Evolutionary conservation across 345 rosid species (phyloP).

Genomic region (Stellera chamaejasme): DNA sequence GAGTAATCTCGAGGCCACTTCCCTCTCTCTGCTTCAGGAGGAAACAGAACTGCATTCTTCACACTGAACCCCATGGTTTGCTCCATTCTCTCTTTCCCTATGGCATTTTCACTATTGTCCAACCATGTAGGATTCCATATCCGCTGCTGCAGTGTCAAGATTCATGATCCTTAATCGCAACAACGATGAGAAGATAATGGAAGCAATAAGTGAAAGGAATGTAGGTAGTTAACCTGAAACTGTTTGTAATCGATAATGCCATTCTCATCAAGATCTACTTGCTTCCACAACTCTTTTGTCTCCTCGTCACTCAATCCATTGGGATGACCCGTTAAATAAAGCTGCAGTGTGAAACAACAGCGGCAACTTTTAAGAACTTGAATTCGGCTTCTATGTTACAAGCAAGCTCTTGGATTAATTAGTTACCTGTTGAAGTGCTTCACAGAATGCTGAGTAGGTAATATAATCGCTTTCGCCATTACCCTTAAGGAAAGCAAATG

Average conservation of each 20-base stretch:
- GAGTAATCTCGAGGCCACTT: conserved; percentile 69
- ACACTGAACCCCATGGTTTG: conserved; percentile 64
- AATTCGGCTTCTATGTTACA: neutral
- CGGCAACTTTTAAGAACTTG: neutral
- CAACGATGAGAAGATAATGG: too few species aligned
- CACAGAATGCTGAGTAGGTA: conserved; percentile 62
- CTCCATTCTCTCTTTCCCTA: conserved; percentile 24
- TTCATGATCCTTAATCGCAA: too few species aligned
- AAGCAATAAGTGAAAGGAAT: too few species aligned
- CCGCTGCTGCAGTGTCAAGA: conserved; percentile 47
- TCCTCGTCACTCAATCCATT: conserved; percentile 73
- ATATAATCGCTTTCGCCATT: conserved; percentile 48
- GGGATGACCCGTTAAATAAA: conserved; percentile 59
- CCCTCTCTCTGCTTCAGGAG: conserved; percentile 73
- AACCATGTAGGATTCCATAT: conserved; percentile 65
- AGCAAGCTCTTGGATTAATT: neutral
- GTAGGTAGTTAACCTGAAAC: conserved; percentile 52
- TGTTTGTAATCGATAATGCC: conserved; percentile 65
- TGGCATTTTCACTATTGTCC: conserved; percentile 35
- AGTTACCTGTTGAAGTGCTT: conserved; percentile 74
- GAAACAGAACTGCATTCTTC: conserved; percentile 66
- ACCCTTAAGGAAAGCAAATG: conserved; percentile 69
- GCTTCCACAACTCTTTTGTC: conserved; percentile 69
- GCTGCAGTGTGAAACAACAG: conserved; percentile 32
- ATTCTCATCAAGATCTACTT: conserved; percentile 75